Conservation (phyloP, 495 filamentous ascomycete genomes). For the Gamarada debralockiae region DNA sequence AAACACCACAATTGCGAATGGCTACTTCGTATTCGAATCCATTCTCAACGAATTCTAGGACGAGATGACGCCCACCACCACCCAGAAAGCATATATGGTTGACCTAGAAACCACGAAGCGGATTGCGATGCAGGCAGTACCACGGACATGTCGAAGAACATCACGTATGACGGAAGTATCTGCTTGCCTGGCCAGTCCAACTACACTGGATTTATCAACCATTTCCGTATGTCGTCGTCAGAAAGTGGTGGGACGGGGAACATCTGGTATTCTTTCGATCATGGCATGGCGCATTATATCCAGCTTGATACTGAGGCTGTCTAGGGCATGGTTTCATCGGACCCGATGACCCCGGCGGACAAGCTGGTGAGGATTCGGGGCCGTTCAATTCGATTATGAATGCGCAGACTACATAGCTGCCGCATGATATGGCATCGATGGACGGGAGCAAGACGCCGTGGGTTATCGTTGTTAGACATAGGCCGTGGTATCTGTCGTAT, state of each 20-base stretch:
- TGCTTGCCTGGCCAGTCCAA: constrained; percentile 40
- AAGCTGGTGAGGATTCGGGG: constrained; percentile 39
- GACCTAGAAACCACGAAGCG: constrained; percentile 32
- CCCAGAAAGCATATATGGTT: constrained; percentile 25
- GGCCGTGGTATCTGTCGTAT: constrained; percentile 32
- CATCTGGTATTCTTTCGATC: constrained; percentile 56
- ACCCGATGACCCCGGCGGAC: constrained; percentile 35
- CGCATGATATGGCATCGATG: constrained; percentile 41
- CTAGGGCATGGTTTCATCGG: constrained; percentile 25
- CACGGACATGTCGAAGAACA: constrained; percentile 32
- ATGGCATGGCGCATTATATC: constrained; percentile 46
- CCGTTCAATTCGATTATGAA: constrained; percentile 41
- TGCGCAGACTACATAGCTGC: constrained; percentile 39
- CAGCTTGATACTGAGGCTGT: constrained; percentile 49
- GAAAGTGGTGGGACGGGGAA: constrained; percentile 33
- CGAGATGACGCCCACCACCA: constrained; percentile 26
- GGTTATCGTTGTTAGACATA: constrained; percentile 24
- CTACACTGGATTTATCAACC: constrained; percentile 49
- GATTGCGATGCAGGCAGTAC: constrained; percentile 28
- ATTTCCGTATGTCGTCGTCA: constrained; percentile 40
- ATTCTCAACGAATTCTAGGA: constrained; percentile 51
- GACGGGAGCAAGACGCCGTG: constrained; percentile 47
- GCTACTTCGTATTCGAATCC: constrained; percentile 43
- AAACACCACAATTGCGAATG: constrained; percentile 34
- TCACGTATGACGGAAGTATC: constrained; percentile 8